Percentiles rank a stretch among this genome's conserved stretches.
These are phyloP conservation scores for Gossypium arboreum DNA, from an alignment of 345 rosid genomes.

Conservation along the genomic window DNA sequence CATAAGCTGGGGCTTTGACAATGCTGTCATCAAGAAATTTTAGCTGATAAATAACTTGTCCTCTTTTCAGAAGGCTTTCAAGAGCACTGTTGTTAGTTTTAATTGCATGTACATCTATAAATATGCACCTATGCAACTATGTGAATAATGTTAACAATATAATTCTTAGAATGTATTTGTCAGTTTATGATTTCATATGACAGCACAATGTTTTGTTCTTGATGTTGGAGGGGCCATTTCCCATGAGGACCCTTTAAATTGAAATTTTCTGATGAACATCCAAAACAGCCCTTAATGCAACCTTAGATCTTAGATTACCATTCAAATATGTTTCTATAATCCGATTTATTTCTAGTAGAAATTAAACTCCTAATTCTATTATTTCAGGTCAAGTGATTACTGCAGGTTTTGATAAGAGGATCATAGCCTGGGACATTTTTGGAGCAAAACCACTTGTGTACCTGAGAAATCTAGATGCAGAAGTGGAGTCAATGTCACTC, in stretches of 20 bases:
- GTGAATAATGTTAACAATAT: background rate
- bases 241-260: background rate
- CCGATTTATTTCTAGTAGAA: background rate
- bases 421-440: slow-evolving; percentile 65
- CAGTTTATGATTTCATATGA: background rate
- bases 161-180: background rate
- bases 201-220: background rate
- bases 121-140: background rate
- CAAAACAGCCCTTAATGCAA: background rate
- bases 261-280: slow-evolving; percentile 1
- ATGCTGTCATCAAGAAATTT: background rate
- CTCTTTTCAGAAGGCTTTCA: background rate
- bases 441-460: slow-evolving; percentile 28
- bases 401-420: slow-evolving; percentile 74
- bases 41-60: background rate
- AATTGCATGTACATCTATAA: background rate
- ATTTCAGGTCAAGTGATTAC: slow-evolving; percentile 61
- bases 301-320: background rate
- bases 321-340: background rate
- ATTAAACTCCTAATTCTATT: background rate
- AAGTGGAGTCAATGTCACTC: slow-evolving; percentile 65
- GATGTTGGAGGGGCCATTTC: background rate
- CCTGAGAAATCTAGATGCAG: slow-evolving; percentile 32
- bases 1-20: background rate
- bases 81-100: background rate